A percentile compares a stretch with the other conserved stretches of the same genome.
Conservation (phyloP, 192 early-diverging fungal genomes). For the Podila epicladia region DNA sequence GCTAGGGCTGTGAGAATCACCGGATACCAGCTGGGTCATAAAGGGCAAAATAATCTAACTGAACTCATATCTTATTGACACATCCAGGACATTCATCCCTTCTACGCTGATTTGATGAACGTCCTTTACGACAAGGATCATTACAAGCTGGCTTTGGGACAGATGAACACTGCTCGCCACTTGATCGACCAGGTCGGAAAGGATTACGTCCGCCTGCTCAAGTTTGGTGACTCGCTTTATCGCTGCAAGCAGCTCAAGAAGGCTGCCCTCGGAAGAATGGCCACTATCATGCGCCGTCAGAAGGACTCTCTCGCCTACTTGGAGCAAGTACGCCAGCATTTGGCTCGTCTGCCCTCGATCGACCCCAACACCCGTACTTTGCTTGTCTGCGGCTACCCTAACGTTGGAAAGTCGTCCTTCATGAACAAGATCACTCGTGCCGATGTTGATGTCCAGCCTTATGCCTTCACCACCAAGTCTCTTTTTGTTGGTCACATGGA, state of each 20-base stretch:
- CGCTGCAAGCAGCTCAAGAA: conserved; percentile 99
- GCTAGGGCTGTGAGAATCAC: too few species aligned
- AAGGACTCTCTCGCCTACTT: conserved; percentile 97
- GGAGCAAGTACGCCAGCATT: conserved; percentile 99
- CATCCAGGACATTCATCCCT: conserved; percentile 91
- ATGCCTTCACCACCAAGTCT: conserved; percentile 99
- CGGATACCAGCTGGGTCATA: too few species aligned
- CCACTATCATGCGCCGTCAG: conserved; percentile 99
- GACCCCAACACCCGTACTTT: conserved; percentile 99
- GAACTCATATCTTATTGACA: too few species aligned
- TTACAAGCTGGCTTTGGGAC: conserved; percentile 99
- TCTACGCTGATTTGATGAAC: conserved; percentile 99
- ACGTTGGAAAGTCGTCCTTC: conserved; percentile 98
- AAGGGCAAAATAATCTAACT: too few species aligned
- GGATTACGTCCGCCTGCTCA: conserved; percentile 96
- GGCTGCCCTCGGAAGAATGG: conserved; percentile 98
- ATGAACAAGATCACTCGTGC: conserved; percentile 99
- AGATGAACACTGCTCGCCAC: conserved; percentile 98
- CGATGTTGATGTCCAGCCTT: conserved; percentile 99
- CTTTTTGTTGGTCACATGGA: conserved; percentile 99
- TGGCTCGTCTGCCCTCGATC: conserved; percentile 97
- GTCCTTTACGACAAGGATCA: conserved; percentile 99
- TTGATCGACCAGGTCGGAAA: conserved; percentile 97
- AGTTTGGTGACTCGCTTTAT: conserved; percentile 99
- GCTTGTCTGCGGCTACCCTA: conserved; percentile 99